Conservation (phyloP, 352 stramenopile genomes). For the Pythium brachiatum region DNA sequence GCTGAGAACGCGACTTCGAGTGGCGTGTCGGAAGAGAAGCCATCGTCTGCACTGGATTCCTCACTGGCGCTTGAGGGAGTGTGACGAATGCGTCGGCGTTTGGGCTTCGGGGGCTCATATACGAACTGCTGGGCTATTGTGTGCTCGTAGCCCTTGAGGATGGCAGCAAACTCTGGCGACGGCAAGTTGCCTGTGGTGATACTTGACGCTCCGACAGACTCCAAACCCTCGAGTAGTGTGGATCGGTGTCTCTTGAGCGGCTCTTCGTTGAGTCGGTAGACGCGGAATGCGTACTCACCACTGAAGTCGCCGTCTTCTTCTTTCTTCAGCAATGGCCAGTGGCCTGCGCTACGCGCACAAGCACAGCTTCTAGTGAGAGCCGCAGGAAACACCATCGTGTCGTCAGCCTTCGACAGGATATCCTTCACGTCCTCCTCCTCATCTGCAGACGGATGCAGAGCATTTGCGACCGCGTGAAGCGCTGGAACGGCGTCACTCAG, state of each 20-base stretch:
- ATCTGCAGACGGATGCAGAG: neutral
- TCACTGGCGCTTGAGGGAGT: neutral
- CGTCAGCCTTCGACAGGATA: neutral
- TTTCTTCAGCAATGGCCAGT: neutral
- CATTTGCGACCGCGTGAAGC: neutral
- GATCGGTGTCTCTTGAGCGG: conserved; percentile 7
- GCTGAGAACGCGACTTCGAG: neutral
- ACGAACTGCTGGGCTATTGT: neutral
- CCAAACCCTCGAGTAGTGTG: neutral
- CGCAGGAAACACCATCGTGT: conserved; percentile 2
- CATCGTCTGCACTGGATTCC: neutral
- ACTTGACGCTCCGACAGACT: too few relatives aligned
- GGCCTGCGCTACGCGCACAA: neutral
- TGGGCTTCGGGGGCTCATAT: neutral
- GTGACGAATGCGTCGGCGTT: neutral
- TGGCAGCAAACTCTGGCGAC: neutral
- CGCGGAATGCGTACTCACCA: conserved; percentile 7
- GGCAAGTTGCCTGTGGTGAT: neutral
- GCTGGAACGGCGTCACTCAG: neutral
- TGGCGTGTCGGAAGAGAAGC: neutral
- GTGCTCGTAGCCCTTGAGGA: neutral
- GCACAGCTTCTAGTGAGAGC: neutral
- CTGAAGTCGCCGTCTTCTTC: neutral
- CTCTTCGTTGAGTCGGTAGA: conserved; percentile 5
- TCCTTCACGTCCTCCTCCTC: neutral